These are phyloP conservation scores for Alnus glutinosa DNA, from an alignment of 306 rosid genomes.

Conservation along the genomic window DNA sequence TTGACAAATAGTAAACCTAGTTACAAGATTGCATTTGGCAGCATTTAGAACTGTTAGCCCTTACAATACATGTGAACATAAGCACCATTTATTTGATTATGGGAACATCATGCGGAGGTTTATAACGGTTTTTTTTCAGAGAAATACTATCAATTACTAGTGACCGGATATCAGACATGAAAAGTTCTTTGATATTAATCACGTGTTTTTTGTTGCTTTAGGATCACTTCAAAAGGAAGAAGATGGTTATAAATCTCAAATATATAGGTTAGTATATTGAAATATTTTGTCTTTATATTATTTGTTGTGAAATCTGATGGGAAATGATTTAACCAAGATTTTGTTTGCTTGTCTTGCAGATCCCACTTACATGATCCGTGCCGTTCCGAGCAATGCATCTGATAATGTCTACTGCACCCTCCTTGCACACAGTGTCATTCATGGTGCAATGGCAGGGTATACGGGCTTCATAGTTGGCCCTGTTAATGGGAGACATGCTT, in stretches of 20 bases:
- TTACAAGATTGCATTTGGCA: not conserved
- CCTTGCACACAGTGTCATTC: conserved; percentile 73
- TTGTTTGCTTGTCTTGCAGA: conserved; percentile 40
- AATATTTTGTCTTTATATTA: not conserved
- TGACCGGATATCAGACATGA: not conserved
- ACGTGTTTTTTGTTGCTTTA: conserved; percentile 19
- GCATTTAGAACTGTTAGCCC: not conserved
- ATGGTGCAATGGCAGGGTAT: conserved; percentile 80
- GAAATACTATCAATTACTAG: not conserved
- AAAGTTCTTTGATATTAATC: conserved; percentile 1
- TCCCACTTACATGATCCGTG: conserved; percentile 85
- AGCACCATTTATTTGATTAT: not conserved
- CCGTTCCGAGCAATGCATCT: conserved; percentile 69
- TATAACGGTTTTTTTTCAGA: not conserved
- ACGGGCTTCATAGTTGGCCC: conserved; percentile 71
- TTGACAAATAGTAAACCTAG: not conserved
- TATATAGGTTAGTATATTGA: conserved; percentile 54
- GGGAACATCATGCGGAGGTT: not conserved
- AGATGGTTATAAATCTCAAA: conserved; percentile 55
- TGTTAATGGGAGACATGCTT: conserved; percentile 64
- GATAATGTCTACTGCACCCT: conserved; percentile 71
- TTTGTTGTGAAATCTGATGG: not conserved
- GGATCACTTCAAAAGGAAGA: conserved; percentile 58
- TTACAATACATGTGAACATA: not conserved
- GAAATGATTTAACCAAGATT: conserved; percentile 8